Percentiles rank a stretch among this genome's conserved stretches.
Evolutionary conservation across 2,329 filamentous ascomycete species (phyloP).

Genomic region (Emericellopsis atlantica): DNA sequence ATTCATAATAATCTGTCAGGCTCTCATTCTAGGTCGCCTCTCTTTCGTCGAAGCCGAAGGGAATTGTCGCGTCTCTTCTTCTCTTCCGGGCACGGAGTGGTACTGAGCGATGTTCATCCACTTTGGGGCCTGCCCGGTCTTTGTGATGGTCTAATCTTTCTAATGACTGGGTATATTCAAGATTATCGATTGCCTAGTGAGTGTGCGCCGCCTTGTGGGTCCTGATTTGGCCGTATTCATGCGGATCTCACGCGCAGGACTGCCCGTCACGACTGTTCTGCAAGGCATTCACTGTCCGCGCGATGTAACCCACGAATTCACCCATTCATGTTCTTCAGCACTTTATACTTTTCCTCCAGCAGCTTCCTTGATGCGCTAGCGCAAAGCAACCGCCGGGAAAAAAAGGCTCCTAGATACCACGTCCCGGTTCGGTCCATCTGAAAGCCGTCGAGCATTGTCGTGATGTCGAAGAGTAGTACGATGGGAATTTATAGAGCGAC

Average conservation of each 20-base stretch:
- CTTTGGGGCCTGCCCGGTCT: slow-evolving; percentile 25
- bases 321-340: background rate
- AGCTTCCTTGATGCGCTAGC: slow-evolving; percentile 1
- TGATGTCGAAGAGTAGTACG: slow-evolving; percentile 9
- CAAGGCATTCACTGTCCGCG: slow-evolving; percentile 9
- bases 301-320: slow-evolving; percentile 20
- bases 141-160: slow-evolving; percentile 22
- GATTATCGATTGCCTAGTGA: too few relatives aligned
- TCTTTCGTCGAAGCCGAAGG: too few relatives aligned
- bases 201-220: too few relatives aligned
- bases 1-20: too few relatives aligned
- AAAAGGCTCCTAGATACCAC: slow-evolving; percentile 12
- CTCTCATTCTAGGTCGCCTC: too few relatives aligned
- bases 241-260: too few relatives aligned
- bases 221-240: too few relatives aligned
- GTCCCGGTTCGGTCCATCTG: slow-evolving; percentile 12
- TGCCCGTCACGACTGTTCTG: slow-evolving; percentile 7
- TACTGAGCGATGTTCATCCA: background rate
- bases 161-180: slow-evolving; percentile 10
- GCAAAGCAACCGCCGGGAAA: slow-evolving; percentile 10
- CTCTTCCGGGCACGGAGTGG: too few relatives aligned
- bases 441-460: slow-evolving; percentile 9
- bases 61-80: too few relatives aligned
- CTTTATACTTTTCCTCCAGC: too few relatives aligned
- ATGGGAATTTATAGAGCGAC: too few relatives aligned